Base-by-base conservation (phyloP, 345 rosid species). In the Noccaea caerulescens region DNA sequence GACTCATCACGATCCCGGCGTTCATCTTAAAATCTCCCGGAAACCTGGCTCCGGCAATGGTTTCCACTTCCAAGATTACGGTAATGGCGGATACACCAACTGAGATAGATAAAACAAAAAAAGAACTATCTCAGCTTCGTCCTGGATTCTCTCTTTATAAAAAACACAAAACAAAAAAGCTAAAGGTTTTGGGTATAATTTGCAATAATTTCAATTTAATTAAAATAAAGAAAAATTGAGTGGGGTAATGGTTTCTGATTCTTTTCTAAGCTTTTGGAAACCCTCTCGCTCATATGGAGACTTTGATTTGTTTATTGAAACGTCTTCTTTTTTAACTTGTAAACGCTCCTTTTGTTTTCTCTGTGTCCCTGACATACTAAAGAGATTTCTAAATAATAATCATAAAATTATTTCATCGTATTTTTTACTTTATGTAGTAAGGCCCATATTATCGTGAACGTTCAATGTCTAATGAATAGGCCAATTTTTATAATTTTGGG, bases 1-100 rank as follows among this genome's bases (percentile, higher is more conserved):
- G 70, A 77, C 75, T 59, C 88, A 86, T 78, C 86, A 88, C 44
- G 91, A 91, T 71, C 97, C 98, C 20, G 97, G 98, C 1, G 88
- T 86, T 44, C 98, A 86, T 73, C 82, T 87, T 38, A 33, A 82
- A 27, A 71, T 89, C 49, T 71, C 76, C 4, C 62, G 83, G 52
- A 91, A 85, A 69, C 88, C 91, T 37, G 63, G 79, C 27, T 76
- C 73, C 33, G 74, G 54, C 3, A 76, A 69, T 63, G 90, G 83
- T 55, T 71, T 78, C 71, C 71, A 72, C 66, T 68, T 80, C 59
- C 83, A 78, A 77, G 92, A 68, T 8, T 71, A 76, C 12, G 75
- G 73, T 75, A 78, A 78, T 55, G 86, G 80, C 4, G 86, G 80
- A 20, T 55, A 74, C 70, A 74, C 69, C 16, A 72, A 69, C 59